A percentile compares a stretch with the other conserved stretches of the same genome.
Conservation (phyloP, 1,139 yeast species). For the Pichia sp. region DNA sequence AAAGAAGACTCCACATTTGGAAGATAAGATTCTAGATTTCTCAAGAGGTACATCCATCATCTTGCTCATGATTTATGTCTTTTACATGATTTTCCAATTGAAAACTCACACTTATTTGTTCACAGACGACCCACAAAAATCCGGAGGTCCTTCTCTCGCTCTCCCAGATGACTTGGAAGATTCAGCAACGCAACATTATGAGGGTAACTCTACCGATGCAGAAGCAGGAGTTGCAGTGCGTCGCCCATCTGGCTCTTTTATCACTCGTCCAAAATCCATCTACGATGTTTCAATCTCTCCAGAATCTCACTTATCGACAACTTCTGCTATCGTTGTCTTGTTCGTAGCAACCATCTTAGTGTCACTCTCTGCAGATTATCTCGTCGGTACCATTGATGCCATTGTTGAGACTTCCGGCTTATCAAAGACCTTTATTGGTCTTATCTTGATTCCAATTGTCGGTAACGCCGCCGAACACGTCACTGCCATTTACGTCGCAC, state of each 20-base stretch:
- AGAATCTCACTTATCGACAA: slow-evolving; percentile 34
- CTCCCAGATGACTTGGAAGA: no score
- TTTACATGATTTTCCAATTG: slow-evolving; percentile 81
- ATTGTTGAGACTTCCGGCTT: slow-evolving; percentile 79
- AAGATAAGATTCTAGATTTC: slow-evolving; percentile 55
- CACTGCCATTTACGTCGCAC: slow-evolving; percentile 90
- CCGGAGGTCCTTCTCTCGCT: no score
- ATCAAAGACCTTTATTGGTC: slow-evolving; percentile 91
- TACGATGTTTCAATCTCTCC: slow-evolving; percentile 15
- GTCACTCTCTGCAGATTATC: slow-evolving; percentile 85
- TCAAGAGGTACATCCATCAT: slow-evolving; percentile 86
- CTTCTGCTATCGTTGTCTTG: slow-evolving; percentile 41
- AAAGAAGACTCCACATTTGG: slow-evolving; percentile 31
- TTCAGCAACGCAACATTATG: no score
- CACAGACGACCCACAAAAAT: slow-evolving; percentile 37
- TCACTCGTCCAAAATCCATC: slow-evolving; percentile 24
- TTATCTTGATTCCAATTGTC: slow-evolving; percentile 89
- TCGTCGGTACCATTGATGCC: slow-evolving; percentile 88
- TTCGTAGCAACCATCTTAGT: slow-evolving; percentile 69
- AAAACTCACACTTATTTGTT: slow-evolving; percentile 70
- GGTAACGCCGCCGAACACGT: slow-evolving; percentile 99
- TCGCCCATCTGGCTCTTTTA: slow-evolving; percentile 15
- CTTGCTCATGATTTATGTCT: slow-evolving; percentile 65
- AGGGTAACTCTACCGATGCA: no score
- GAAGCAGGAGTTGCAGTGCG: no score